phyloP scores from a whole-genome alignment of 805 yeast genomes.

The Hanseniaspora clermontiae region DNA sequence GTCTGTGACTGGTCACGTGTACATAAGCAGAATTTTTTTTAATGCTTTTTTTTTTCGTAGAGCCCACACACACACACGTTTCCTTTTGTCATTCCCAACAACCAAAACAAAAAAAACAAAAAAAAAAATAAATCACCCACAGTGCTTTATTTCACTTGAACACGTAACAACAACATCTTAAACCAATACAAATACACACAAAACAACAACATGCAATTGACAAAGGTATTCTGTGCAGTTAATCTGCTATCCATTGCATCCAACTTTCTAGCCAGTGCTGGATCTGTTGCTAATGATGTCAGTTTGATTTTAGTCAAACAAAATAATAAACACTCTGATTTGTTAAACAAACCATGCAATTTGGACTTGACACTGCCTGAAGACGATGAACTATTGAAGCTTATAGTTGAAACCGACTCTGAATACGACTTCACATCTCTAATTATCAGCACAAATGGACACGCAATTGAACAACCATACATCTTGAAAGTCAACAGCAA shows the following conservation, averaged over 20 bases:
- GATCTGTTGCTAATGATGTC: background rate
- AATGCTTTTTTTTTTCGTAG: too few species aligned
- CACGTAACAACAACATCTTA: background rate
- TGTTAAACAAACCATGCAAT: background rate
- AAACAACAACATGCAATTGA: background rate
- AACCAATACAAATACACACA: background rate
- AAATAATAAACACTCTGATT: slow-evolving; percentile 1
- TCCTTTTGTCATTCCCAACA: too few species aligned
- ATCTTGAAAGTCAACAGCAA: background rate
- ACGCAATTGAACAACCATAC: slow-evolving; percentile 11
- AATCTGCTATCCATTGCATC: background rate
- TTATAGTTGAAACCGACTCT: slow-evolving; percentile 6
- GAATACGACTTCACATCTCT: slow-evolving; percentile 2
- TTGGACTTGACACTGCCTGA: slow-evolving; percentile 9
- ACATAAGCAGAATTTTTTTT: too few species aligned
- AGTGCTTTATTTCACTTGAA: background rate
- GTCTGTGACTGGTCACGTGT: background rate
- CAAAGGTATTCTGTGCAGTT: background rate
- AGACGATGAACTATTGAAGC: slow-evolving; percentile 10
- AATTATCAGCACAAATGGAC: background rate
- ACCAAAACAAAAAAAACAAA: too few species aligned
- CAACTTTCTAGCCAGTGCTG: background rate
- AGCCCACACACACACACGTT: too few species aligned
- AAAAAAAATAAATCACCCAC: background rate
- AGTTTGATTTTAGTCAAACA: slow-evolving; percentile 9